These are phyloP conservation scores for Alnus rubra DNA, from an alignment of 306 rosid species.

Conservation along the genomic window DNA sequence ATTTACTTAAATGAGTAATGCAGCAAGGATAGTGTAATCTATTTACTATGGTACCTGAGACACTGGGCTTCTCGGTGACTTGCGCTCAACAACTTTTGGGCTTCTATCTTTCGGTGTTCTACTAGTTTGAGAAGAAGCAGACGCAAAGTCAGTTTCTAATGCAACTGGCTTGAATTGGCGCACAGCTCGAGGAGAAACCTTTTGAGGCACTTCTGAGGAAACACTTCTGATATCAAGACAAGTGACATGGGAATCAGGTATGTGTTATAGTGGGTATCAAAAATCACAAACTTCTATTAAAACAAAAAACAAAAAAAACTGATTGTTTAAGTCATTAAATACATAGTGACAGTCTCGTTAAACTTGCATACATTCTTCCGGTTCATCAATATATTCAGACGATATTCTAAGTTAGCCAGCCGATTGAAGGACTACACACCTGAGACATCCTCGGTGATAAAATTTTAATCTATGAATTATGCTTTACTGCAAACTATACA, in stretches of 20 bases:
- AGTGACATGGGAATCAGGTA: slow-evolving; percentile 13
- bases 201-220: slow-evolving; percentile 71
- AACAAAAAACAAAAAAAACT: background rate
- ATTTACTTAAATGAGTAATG: background rate
- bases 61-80: slow-evolving; percentile 81
- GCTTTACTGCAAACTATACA: background rate
- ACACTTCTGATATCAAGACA: slow-evolving; percentile 52
- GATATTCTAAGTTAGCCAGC: background rate
- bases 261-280: background rate
- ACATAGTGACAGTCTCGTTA: background rate
- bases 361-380: background rate
- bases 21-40: slow-evolving; percentile 1
- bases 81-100: slow-evolving; percentile 73
- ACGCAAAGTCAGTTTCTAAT: slow-evolving; percentile 52
- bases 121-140: slow-evolving; percentile 51
- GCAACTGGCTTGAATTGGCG: slow-evolving; percentile 71
- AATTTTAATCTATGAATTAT: background rate
- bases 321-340: background rate
- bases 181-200: slow-evolving; percentile 65
- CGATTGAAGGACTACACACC: background rate
- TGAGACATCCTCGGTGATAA: background rate
- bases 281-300: slow-evolving; percentile 11
- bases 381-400: background rate
- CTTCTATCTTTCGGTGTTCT: slow-evolving; percentile 73
- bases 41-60: slow-evolving; percentile 56